A percentile compares a stretch with the other conserved stretches of the same genome.
Conservation (phyloP, 345 rosid species). For the Carallia brachiata region DNA sequence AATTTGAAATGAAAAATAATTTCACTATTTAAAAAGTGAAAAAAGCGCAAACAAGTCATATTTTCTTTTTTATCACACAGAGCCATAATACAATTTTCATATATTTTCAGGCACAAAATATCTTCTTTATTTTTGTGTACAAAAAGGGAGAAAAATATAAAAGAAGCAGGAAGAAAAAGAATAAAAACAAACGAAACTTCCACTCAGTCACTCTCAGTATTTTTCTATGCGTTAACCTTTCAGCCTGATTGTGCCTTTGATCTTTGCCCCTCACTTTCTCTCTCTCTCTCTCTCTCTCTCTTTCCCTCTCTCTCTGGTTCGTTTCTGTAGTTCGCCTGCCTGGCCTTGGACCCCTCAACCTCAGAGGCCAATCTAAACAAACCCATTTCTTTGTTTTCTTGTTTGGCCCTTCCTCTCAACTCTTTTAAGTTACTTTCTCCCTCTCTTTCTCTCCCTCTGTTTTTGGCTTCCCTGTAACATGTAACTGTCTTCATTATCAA, state of each 20-base stretch:
- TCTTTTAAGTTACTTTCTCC: conserved; percentile 7
- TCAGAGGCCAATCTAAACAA: neutral
- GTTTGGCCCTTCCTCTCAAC: neutral
- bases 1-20: too few species aligned
- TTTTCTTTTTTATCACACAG: too few species aligned
- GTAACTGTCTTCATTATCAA: conserved; percentile 17
- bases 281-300: neutral
- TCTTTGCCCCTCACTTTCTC: neutral
- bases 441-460: neutral
- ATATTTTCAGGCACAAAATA: too few species aligned
- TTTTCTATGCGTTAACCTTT: neutral
- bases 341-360: neutral
- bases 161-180: too few species aligned
- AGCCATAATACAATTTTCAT: too few species aligned
- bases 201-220: too few species aligned
- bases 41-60: too few species aligned
- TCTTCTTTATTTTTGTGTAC: too few species aligned
- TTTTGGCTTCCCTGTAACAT: conserved; percentile 1
- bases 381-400: neutral
- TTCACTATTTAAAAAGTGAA: too few species aligned
- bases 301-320: neutral
- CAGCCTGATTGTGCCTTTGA: neutral
- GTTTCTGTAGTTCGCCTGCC: neutral
- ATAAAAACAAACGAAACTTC: too few species aligned
- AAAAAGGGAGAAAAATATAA: too few species aligned